A percentile compares a stretch with the other conserved stretches of the same genome.
Conservation (phyloP, 1,284 basidiomycete genomes). For the Pyrrhoderma noxium region DNA sequence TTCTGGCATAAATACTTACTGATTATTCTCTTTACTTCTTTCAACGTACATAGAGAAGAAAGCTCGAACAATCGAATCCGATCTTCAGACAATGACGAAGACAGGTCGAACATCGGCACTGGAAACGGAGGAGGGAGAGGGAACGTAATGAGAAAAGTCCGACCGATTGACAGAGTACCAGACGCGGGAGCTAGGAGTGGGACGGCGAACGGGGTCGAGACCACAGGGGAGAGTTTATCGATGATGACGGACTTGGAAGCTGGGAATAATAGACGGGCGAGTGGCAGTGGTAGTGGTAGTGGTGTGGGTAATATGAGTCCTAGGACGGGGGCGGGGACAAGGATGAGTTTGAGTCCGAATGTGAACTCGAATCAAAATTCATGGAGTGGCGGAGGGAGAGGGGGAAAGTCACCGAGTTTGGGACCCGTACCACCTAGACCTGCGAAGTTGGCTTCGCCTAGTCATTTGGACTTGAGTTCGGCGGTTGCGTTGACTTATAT, state of each 20-base stretch:
- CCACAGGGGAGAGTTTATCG: conserved; percentile 45
- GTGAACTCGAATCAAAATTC: no score
- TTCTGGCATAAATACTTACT: no score
- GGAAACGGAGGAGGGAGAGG: no score
- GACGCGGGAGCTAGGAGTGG: conserved; percentile 59
- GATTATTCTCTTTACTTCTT: no score
- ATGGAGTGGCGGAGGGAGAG: background rate
- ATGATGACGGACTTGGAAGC: conserved; percentile 35
- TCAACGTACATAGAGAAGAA: conserved; percentile 11
- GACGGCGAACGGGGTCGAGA: conserved; percentile 57
- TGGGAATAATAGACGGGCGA: conserved; percentile 19
- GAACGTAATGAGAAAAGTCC: conserved; percentile 27
- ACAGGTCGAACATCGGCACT: no score
- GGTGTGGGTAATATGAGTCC: background rate
- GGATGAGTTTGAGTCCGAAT: background rate
- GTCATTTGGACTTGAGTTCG: conserved; percentile 5
- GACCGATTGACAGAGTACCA: conserved; percentile 63
- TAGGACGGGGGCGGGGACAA: background rate
- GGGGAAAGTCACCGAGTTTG: background rate
- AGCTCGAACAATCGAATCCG: conserved; percentile 13
- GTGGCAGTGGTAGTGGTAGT: conserved; percentile 20
- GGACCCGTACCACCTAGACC: background rate
- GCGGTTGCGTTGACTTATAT: background rate
- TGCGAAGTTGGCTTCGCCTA: background rate
- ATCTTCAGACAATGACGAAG: no score